Base-by-base conservation (phyloP, 495 filamentous ascomycete species). In the Delitschia confertaspora region DNA sequence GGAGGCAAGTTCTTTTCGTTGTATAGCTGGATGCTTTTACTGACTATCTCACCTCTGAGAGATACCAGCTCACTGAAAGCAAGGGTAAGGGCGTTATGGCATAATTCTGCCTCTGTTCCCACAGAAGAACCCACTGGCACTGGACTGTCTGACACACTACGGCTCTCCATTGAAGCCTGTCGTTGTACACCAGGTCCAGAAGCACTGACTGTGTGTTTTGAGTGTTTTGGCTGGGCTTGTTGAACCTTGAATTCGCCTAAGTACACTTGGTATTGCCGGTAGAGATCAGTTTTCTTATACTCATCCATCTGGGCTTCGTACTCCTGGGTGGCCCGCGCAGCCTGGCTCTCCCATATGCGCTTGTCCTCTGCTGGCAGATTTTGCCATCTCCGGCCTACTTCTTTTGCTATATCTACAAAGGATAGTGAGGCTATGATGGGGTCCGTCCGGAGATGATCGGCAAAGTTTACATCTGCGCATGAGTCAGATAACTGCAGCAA, bases 391-490 rank as follows among this genome's bases (percentile, higher is more conserved):
- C 45, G 20, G n/a, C 56, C 56, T 3, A 59, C 56, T 33, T 55
- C 52, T 22, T 45, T 48, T 11, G 56, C 52, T 24, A 59, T 56
- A 37, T 59, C 53, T 7, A 56, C 53, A 36, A 59, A 59, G 11
- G 56, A 56, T 6, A 56, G 37, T 5, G 29, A 6, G 18, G 38
- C 43, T 19, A 61, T 49, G 6, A 19, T 44, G 11, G 47, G 48
- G n/a, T 53, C 42, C 6, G 35, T 37, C n/a, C 58, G 55, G 6
- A 58, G 45, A 22, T 61, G 33, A 37, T 61, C 58, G 1, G 58
- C 47, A 38, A 61, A 61, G 27, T 58, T 56, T 2, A 61, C 58
- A 33, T 61, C 59, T 57, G 25, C 10, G 16, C n/a, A 18, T n/a
- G 24, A 16, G 40, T 43, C 14, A 47, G 37, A 20, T 8, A n/a